Percentiles rank a stretch among this genome's conserved stretches.
phyloP scores from a whole-genome alignment of 2,329 filamentous ascomycete genomes.

The Colletotrichum sp. region DNA sequence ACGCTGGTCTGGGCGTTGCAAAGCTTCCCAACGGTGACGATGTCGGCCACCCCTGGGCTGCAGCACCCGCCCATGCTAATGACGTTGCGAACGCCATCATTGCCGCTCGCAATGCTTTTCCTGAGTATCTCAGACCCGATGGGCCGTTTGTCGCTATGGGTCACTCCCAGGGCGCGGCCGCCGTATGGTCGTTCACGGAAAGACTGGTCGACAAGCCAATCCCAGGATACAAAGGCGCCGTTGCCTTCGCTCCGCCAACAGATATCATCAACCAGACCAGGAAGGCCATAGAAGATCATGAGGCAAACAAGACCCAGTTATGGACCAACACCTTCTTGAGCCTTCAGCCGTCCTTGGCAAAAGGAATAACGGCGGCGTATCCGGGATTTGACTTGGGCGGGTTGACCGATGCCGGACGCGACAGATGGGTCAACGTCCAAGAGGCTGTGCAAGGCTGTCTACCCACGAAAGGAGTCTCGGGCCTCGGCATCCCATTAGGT shows the following conservation, averaged over 20 bases:
- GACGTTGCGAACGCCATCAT: neutral
- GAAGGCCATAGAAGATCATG: neutral
- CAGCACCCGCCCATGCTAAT: neutral
- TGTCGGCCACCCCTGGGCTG: neutral
- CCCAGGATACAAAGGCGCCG: rapidly evolving
- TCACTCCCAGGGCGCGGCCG: neutral
- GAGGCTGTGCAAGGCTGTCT: neutral
- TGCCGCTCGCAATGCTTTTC: neutral
- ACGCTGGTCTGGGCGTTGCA: neutral
- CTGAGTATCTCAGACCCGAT: neutral
- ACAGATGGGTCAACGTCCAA: neutral
- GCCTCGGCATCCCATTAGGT: neutral
- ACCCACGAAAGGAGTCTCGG: neutral
- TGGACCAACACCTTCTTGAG: neutral
- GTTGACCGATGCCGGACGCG: neutral
- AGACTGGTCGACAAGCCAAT: neutral
- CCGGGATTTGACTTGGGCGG: neutral
- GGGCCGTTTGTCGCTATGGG: neutral
- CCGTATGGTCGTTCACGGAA: neutral
- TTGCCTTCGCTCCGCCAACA: neutral
- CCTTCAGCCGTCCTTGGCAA: neutral
- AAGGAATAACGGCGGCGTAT: neutral
- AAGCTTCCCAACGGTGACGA: neutral
- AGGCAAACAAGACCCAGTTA: neutral
- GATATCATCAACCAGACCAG: neutral